Base-by-base conservation (phyloP, 148 eudicot genomes). In the Camellia lanceoleosa region DNA sequence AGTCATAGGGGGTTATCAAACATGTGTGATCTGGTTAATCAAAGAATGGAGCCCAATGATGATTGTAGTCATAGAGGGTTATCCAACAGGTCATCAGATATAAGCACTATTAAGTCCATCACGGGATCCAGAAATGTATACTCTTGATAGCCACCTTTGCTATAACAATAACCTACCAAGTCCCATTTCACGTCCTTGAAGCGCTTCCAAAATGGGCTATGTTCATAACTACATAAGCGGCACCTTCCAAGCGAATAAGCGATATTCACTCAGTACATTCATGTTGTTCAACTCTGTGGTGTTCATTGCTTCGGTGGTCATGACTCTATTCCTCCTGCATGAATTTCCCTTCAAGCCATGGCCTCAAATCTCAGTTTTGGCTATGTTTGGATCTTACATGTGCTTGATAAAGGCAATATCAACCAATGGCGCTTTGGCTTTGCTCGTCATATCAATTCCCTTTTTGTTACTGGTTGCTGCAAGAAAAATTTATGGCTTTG, bases 341-440 rank as follows among this genome's bases (percentile, higher is more conserved):
- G 46, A 62, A 16, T 75, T 60, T 42, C 78, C 78, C 5, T n/a
- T 75, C 19, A 75, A 75, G 51, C 68, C 68, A 18, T 75, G 68
- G 78, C 68, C 78, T 9, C 68, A 75, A 41, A 5, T 75, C 38
- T 61, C 78, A 1, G 10, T 61, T 14, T 43, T 46, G 0, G 4
- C 68, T 62, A 7, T 75, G 38, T 75, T 42, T 62, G 78, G 38
- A 0, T 60, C 78, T 18, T 61, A 61, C 11, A 75, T 61, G 56
- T 75, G 61, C 7, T 43, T 8, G 10, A 44, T 75, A 18, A 75
- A 16, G 78, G 68, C 78, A 72, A 20, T 12, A 55, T 73, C 65
- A 3, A 49, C 77, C 11, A 7, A 9, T 56, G 51, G 58, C 14
- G 51, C 77, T 1, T 3, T 14, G 13, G 20, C 14, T 14, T 65